Percentiles rank a stretch among this genome's conserved stretches.
phyloP scores from a whole-genome alignment of 495 filamentous ascomycete genomes.

The Oidiodendron maius region DNA sequence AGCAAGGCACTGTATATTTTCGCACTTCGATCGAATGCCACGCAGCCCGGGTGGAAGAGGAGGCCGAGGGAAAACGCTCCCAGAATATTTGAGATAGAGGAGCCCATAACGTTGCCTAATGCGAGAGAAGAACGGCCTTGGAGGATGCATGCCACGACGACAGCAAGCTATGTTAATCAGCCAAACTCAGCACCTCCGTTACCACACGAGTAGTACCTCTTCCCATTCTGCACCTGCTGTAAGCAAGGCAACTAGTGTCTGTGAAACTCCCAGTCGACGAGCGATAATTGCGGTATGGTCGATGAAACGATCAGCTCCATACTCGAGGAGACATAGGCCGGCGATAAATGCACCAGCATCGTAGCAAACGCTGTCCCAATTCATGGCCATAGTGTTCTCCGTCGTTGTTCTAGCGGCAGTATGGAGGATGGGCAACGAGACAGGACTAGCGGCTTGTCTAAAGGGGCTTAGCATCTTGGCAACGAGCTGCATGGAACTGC shows the following conservation, averaged over 20 bases:
- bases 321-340: constrained; percentile 38
- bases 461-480: too few species aligned
- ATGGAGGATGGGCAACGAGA: too few species aligned
- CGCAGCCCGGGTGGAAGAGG: constrained; percentile 26
- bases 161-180: constrained; percentile 40
- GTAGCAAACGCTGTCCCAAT: constrained; percentile 29
- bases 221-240: constrained; percentile 54
- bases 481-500: too few species aligned
- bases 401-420: too few species aligned
- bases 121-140: constrained; percentile 43
- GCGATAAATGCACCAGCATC: constrained; percentile 30
- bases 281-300: constrained; percentile 46
- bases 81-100: constrained; percentile 50
- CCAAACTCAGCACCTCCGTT: too few species aligned
- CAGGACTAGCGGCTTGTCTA: too few species aligned
- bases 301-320: constrained; percentile 42
- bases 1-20: constrained; percentile 39
- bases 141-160: constrained; percentile 41
- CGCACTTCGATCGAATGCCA: constrained; percentile 38
- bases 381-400: too few species aligned
- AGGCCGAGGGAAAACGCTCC: constrained; percentile 50
- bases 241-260: constrained; percentile 43
- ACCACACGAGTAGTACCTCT: too few species aligned
- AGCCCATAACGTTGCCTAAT: constrained; percentile 50
- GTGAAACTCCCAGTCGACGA: constrained; percentile 37